A percentile compares a stretch with the other conserved stretches of the same genome.
Conservation (phyloP, 1,139 yeast genomes). For the Saccharomyces hybrid region DNA sequence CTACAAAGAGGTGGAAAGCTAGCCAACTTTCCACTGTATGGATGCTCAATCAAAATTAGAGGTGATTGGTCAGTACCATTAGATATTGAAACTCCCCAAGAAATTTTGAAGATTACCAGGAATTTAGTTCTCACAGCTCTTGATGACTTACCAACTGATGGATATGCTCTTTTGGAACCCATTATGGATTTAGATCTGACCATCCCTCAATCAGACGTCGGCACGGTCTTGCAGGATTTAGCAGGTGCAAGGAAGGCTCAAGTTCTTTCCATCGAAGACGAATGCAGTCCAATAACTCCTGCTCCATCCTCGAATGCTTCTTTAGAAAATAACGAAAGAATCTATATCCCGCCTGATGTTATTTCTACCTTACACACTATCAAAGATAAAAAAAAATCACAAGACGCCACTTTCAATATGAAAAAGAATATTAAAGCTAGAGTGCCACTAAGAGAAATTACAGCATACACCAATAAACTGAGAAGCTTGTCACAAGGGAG, state of each 20-base stretch:
- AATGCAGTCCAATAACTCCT: conserved; percentile 17
- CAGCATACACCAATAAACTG: conserved; percentile 72
- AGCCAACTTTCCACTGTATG: conserved; percentile 32
- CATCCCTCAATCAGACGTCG: conserved; percentile 66
- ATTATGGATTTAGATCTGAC: conserved; percentile 71
- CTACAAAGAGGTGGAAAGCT: conserved; percentile 73
- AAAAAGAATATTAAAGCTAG: conserved; percentile 57
- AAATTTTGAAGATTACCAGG: conserved; percentile 20
- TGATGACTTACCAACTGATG: conserved; percentile 8
- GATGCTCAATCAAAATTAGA: conserved; percentile 24
- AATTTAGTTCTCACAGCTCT: conserved; percentile 15
- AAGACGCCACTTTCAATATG: conserved; percentile 26
- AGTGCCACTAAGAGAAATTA: conserved; percentile 84
- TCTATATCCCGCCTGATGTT: conserved; percentile 52
- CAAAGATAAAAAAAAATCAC: conserved; percentile 3
- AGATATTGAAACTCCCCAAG: conserved; percentile 21
- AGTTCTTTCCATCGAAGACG: conserved; percentile 58
- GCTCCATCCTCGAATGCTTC: conserved; percentile 2
- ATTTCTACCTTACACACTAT: conserved; percentile 32
- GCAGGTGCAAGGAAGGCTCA: conserved; percentile 64
- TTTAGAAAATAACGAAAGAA: conserved; percentile 35
- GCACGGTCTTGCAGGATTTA: conserved; percentile 76
- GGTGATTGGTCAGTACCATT: conserved; percentile 25
- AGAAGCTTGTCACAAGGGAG: conserved; percentile 87
- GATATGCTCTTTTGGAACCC: conserved; percentile 69